Conservation (phyloP, 371 early-diverging fungal species). For the Actinomortierella ambigua region DNA sequence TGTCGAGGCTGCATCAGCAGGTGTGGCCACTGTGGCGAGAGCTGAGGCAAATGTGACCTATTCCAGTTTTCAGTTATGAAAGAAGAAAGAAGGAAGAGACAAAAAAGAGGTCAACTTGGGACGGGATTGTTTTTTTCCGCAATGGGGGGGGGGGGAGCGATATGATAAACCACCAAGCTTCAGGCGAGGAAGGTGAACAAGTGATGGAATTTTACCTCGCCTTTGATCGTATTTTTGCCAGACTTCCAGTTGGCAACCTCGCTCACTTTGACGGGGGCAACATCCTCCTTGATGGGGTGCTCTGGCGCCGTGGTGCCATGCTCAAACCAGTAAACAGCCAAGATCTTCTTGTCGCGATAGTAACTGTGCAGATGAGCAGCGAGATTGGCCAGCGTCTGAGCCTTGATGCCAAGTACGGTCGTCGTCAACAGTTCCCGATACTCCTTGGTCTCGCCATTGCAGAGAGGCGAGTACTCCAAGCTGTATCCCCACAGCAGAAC, state of each 20-base stretch:
- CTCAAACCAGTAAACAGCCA: constrained; percentile 25
- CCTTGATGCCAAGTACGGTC: constrained; percentile 58
- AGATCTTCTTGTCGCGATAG: constrained; percentile 65
- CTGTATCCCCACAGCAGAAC: constrained; percentile 70
- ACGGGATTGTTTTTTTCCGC: too few species aligned
- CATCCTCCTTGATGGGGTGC: constrained; percentile 21
- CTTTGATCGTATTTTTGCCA: constrained; percentile 47
- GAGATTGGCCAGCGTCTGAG: constrained; percentile 63
- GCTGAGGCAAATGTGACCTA: constrained; percentile 18
- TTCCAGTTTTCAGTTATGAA: constrained; percentile 10
- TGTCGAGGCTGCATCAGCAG: constrained; percentile 28
- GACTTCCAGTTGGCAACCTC: constrained; percentile 59
- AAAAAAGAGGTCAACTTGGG: too few species aligned
- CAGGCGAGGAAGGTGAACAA: constrained; percentile 48
- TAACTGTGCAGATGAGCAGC: constrained; percentile 69
- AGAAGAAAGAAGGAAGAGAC: constrained; percentile 4
- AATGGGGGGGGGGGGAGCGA: too few species aligned
- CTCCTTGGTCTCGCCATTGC: constrained; percentile 82
- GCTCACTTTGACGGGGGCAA: constrained; percentile 13
- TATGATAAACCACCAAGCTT: constrained; percentile 20
- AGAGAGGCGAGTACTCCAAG: constrained; percentile 76
- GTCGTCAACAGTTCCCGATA: constrained; percentile 70
- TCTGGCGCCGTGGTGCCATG: constrained; percentile 8
- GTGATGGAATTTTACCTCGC: constrained; percentile 46
- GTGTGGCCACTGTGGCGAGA: constrained; percentile 16